Evolutionary conservation across 2,329 filamentous ascomycete species (phyloP).

Genomic region (Sporothrix pseudoabietina): DNA sequence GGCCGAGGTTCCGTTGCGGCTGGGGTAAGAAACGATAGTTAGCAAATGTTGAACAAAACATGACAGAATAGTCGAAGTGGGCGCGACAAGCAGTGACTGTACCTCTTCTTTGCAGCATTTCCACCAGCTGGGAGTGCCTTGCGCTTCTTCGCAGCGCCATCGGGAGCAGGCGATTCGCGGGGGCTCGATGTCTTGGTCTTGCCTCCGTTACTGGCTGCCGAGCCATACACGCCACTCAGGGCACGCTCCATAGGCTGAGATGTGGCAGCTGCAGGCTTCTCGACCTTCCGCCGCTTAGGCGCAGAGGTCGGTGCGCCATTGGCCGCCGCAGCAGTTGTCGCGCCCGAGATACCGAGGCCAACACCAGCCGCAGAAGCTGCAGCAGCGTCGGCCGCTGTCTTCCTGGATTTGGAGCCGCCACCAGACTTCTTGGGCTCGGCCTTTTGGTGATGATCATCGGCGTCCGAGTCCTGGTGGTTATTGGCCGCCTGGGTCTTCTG

Average conservation of each 20-base stretch:
- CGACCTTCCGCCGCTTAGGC: constrained; percentile 78
- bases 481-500: constrained; percentile 47
- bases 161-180: constrained; percentile 66
- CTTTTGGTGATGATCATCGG: constrained; percentile 66
- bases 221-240: constrained; percentile 60
- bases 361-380: constrained; percentile 41
- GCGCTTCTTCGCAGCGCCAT: constrained; percentile 68
- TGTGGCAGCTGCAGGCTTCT: constrained; percentile 60
- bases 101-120: constrained; percentile 78
- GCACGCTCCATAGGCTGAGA: constrained; percentile 64
- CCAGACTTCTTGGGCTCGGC: constrained; percentile 64
- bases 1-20: constrained; percentile 55
- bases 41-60: constrained; percentile 32
- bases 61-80: constrained; percentile 38
- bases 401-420: constrained; percentile 64
- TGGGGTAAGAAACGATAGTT: constrained; percentile 29
- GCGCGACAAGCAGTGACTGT: constrained; percentile 32
- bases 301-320: constrained; percentile 52
- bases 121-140: constrained; percentile 67
- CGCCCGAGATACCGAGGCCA: constrained; percentile 68
- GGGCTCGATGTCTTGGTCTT: constrained; percentile 67
- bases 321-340: constrained; percentile 46
- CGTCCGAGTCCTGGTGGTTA: constrained; percentile 67
- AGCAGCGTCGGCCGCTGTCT: constrained; percentile 42
- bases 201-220: constrained; percentile 44